Evolutionary conservation across 176 grass and related monocot species (phyloP), one percentile per base, ranked within the genome.

Genomic region (Aegilops bicornis): DNA sequence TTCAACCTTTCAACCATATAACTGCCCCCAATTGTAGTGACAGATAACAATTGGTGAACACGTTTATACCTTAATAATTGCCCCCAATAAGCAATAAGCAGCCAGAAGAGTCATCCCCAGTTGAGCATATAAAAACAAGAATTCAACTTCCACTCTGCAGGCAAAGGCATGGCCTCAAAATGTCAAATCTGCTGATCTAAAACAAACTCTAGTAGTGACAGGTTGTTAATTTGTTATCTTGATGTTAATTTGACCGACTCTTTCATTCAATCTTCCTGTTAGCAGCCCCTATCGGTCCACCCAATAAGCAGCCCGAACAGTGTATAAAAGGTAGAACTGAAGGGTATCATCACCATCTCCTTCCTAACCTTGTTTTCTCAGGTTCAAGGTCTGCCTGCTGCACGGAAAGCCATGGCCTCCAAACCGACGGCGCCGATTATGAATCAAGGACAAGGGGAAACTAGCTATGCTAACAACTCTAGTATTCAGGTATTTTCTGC

Each of bases 391-490:
- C 35, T n/a, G 3, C 11, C 39, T 74, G 71, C 22, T 25, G n/a
- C 71, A 47, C 6, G 10, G 3, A 45, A 73, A 52, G 5, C 10
- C 54, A 61, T 79, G 76, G 54, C 54, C 2, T 58, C 52, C 76
- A 37, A 37, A 15, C 54, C 61, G 54, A 61, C 5, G 22, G 56
- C 64, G 0, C 24, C 30, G 15, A 52, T 17, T 15, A 45, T 84
- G 69, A 84, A 76, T 64, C 82, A 45, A 39, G 82, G 23, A 33
- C 45, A 52, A 30, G 43, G 70, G 40, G 82, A 84, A 32, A 27
- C 23, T 45, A 45, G 82, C 70, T 84, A 84, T 75, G 82, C 56
- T 47, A 24, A 10, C 10, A 84, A 84, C 69, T 84, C 82, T 7
- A 31, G 16, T 29, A n/a, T 47, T 22, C 82, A 84, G 82, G 70